Evolutionary conservation across 2,329 filamentous ascomycete genomes (phyloP).

Genomic region (Ceratocystis ficicola): DNA sequence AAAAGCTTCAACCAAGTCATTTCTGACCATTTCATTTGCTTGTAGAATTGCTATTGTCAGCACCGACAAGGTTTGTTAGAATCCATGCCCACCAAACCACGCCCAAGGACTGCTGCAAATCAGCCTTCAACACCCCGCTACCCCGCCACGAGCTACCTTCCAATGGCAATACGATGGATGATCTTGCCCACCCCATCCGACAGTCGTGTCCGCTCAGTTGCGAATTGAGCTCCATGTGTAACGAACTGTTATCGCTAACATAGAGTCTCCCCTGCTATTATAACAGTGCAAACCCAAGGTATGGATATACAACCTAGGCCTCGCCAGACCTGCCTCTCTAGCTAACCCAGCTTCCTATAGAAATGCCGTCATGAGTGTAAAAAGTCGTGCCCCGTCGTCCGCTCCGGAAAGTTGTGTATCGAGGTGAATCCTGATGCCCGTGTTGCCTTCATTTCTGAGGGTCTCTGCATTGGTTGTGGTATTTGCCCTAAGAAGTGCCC

Average conservation of each 20-base stretch:
- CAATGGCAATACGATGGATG: neutral
- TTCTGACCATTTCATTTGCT: slow-evolving; percentile 18
- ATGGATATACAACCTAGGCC: slow-evolving; percentile 25
- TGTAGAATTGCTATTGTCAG: slow-evolving; percentile 95
- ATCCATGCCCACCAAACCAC: slow-evolving; percentile 24
- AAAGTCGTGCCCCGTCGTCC: slow-evolving; percentile 94
- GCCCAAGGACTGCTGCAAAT: neutral
- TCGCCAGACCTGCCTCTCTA: slow-evolving; percentile 15
- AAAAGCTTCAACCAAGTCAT: neutral
- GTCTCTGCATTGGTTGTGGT: slow-evolving; percentile 93
- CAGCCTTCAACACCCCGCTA: slow-evolving; percentile 27
- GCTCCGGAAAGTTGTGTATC: slow-evolving; percentile 94
- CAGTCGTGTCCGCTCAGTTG: neutral
- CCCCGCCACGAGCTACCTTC: slow-evolving; percentile 29
- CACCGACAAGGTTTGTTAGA: slow-evolving; percentile 70
- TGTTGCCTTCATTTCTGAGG: slow-evolving; percentile 96
- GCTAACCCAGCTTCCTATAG: slow-evolving; percentile 35
- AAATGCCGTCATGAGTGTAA: slow-evolving; percentile 99
- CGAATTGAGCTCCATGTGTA: neutral
- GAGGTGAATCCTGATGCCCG: slow-evolving; percentile 81
- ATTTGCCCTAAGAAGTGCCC: slow-evolving; percentile 99
- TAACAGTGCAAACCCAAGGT: slow-evolving; percentile 77
- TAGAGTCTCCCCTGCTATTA: neutral
- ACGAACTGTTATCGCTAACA: slow-evolving; percentile 5
- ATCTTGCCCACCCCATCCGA: neutral